Evolutionary conservation across 306 rosid genomes (phyloP).

Genomic region (Vigna mungo): DNA sequence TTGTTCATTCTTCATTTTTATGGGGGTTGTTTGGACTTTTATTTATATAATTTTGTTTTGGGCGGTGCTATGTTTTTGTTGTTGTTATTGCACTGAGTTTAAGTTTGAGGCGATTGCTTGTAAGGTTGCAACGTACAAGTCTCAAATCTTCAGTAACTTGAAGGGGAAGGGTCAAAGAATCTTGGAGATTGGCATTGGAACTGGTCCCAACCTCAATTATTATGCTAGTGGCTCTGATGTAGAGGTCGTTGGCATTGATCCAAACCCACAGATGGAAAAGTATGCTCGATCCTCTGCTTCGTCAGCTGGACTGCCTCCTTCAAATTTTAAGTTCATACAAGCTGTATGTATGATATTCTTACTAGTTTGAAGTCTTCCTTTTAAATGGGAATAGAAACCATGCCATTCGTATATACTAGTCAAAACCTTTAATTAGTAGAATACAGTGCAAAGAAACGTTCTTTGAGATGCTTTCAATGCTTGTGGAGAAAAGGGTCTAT

Average conservation of each 20-base stretch:
- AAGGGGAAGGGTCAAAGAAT: slow-evolving; percentile 73
- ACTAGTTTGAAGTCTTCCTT: slow-evolving; percentile 14
- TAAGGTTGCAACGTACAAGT: slow-evolving; percentile 84
- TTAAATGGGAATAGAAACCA: slow-evolving; percentile 10
- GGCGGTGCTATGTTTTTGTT: background rate
- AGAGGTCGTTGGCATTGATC: slow-evolving; percentile 80
- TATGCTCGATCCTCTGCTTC: slow-evolving; percentile 73
- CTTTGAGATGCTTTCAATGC: slow-evolving; percentile 12
- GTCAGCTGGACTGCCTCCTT: slow-evolving; percentile 65
- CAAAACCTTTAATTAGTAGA: background rate
- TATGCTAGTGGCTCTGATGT: slow-evolving; percentile 61
- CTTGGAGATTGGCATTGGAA: slow-evolving; percentile 88
- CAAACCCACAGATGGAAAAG: slow-evolving; percentile 80
- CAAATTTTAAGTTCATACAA: slow-evolving; percentile 76
- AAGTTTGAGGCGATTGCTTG: slow-evolving; percentile 28
- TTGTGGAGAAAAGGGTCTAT: slow-evolving; percentile 1
- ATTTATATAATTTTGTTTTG: background rate
- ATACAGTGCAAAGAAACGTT: background rate
- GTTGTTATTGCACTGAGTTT: background rate
- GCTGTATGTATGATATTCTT: slow-evolving; percentile 59
- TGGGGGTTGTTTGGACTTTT: slow-evolving; percentile 8
- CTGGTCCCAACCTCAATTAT: slow-evolving; percentile 82
- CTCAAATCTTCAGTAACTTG: slow-evolving; percentile 62
- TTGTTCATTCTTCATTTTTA: slow-evolving; percentile 23
- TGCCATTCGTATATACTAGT: slow-evolving; percentile 1